Base-by-base conservation (phyloP, 2,329 filamentous ascomycete species). In the Pseudogymnoascus sp. region DNA sequence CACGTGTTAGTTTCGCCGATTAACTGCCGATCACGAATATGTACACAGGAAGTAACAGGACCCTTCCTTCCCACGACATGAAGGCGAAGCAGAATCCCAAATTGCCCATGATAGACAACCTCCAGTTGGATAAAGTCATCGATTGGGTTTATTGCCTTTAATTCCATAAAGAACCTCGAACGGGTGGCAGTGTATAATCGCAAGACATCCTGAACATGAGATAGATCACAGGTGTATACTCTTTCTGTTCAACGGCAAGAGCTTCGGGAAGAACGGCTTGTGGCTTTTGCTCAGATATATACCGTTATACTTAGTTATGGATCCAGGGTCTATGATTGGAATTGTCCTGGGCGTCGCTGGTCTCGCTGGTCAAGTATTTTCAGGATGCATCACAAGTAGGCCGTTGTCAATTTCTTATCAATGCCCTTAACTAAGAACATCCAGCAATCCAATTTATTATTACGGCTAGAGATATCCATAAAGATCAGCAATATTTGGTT, bases 401-500 rank as follows among this genome's bases (percentile, higher is more conserved):
- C 17, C 15, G 27, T 27, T 31, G 25, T 31, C 44, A 58, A 15
- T 29, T 27, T 48, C 35, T 58, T 48, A 41, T 35, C 41, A 10
- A 59, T n/a, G 25, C 35, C 48, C 39, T 44, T 55, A 41, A 63
- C 21, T 63, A 29, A 42, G 13, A 59, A 41, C 58, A 2, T 10
- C 36, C 65, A 77, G 78, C 74, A 21, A 80, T 80, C 62, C 78
- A 80, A 67, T 71, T 81, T 59, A 73, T 81, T 33, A 70, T 80
- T 48, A 80, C 78, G 5, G 79, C 78, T n/a, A 69, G 75, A 48
- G 75, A 76, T 51, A 78, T 79, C 62, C 76, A 78, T n/a, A 74
- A 80, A 64, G 77, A 80, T 55, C 79, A 74, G 67, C 76, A 73
- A 63, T 80, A 80, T 66, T 75, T 80, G 63, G 80, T 80, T 64